Evolutionary conservation across 2,329 filamentous ascomycete species (phyloP), one percentile per base, ranked within the genome.

Genomic region (Arthrobotrys megalospora): DNA sequence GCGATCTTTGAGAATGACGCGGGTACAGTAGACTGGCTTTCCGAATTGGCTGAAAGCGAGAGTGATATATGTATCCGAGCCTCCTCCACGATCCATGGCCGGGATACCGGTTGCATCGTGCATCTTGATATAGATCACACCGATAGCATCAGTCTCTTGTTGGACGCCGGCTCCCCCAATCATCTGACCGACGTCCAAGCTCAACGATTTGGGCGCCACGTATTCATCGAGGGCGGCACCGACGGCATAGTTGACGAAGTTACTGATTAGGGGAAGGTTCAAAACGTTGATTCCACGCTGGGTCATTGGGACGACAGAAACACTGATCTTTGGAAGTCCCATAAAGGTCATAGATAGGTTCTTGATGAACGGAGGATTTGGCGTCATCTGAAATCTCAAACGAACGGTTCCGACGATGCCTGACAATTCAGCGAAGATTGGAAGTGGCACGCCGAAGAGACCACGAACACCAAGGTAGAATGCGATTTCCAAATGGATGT

Each of bases 211-310:
- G 7, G 95, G 95, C 1, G 95, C 95, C 28, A 97, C 94, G 80
- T 97, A 97, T 89, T 97, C 92, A 83, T 91, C 92, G 1, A 92
- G 92, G 0, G 94, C 93, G 0, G 96, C 90, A 43, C 90, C 91
- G 81, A 98, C 97, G 4, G 95, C 93, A 85, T 94, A 97, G 85
- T 97, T 97, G 84, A 97, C 95, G 83, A 99, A 98, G 82, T 96
- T 96, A 12, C 93, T 96, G 81, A 98, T 97, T 43, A 98, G 84
- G 0, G 95, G 95, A 8, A 98, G 86, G 81, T 98, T 97, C 28
- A 98, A 86, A 53, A 98, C 90, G 81, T 98, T 98, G 78, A 96
- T 91, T 1, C 94, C 95, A 80, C 90, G 91, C 83, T 96, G 90
- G 0, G 79, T 79, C 91, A 98, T 96, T 0, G 96, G 96, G 12